phyloP scores from a whole-genome alignment of 2,329 filamentous ascomycete species.

The Trichoderma sp. region DNA sequence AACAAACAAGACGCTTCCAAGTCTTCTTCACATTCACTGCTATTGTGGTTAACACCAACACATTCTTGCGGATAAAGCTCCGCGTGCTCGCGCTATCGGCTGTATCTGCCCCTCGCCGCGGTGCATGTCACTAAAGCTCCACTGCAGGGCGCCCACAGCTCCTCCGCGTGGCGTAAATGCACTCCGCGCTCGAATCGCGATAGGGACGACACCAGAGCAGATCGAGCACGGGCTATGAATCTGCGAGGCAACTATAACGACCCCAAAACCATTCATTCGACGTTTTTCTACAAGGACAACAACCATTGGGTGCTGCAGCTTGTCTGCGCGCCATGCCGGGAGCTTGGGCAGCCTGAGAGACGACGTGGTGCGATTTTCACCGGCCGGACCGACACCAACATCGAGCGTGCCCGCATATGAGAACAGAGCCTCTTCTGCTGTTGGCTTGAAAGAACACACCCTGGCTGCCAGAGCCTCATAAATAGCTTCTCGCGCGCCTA shows the following conservation, averaged over 20 bases:
- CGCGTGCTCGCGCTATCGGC: not conserved
- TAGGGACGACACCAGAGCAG: not conserved
- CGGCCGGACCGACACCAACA: not conserved
- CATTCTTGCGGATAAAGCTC: not conserved
- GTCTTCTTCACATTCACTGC: not conserved
- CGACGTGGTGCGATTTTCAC: not conserved
- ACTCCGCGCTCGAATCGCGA: not conserved
- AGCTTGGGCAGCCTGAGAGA: not conserved
- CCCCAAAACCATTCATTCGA: not conserved
- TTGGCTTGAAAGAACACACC: not conserved
- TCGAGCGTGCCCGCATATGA: not conserved
- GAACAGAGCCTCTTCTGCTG: not conserved
- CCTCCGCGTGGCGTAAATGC: not conserved
- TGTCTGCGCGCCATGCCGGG: slow-evolving; percentile 6
- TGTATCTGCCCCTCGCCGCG: not conserved
- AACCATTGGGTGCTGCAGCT: not conserved
- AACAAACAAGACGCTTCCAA: not conserved
- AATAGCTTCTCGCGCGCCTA: not conserved
- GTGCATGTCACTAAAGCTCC: slow-evolving; percentile 14
- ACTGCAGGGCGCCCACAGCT: not conserved
- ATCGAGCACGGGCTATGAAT: not conserved
- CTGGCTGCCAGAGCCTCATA: not conserved
- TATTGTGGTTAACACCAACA: not conserved
- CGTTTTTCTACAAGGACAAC: not conserved
- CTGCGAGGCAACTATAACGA: no score